phyloP scores from a whole-genome alignment of 345 rosid genomes.

The Sisymbrium altissimum region DNA sequence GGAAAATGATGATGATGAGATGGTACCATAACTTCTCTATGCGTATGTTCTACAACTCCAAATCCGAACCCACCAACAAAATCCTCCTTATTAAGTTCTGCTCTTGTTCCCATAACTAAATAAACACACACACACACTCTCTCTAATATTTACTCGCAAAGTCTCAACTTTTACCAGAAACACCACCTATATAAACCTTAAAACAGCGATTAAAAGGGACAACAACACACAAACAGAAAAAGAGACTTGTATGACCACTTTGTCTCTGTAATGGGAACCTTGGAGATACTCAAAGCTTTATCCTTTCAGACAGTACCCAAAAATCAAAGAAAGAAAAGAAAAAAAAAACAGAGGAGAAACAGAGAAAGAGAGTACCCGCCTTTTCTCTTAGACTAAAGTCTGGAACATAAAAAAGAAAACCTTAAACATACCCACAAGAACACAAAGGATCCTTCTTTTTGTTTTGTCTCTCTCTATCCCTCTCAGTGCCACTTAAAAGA shows the following conservation, averaged over 20 bases:
- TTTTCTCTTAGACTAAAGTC: background rate
- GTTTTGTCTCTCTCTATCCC: background rate
- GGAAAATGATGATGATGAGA: conserved; percentile 26
- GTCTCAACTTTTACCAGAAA: conserved; percentile 4
- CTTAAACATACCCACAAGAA: conserved; percentile 2
- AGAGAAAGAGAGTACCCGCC: conserved; percentile 15
- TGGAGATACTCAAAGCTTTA: conserved; percentile 2
- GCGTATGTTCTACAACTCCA: conserved; percentile 38
- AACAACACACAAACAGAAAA: background rate
- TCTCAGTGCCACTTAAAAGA: conserved; percentile 12
- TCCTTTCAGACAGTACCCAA: conserved; percentile 8
- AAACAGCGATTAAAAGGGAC: background rate
- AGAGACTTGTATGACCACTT: background rate
- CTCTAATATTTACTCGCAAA: background rate
- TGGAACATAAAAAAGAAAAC: background rate
- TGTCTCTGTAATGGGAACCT: conserved; percentile 8
- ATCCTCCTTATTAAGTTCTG: conserved; percentile 26
- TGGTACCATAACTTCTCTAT: conserved; percentile 33
- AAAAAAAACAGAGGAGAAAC: conserved; percentile 4
- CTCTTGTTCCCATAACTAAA: conserved; percentile 30
- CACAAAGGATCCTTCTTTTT: background rate
- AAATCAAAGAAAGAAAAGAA: conserved; percentile 9
- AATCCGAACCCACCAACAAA: conserved; percentile 43
- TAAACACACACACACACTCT: conserved; percentile 9
- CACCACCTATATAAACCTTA: background rate